These are phyloP conservation scores for Amylocarpus encephaloides DNA, from an alignment of 2,329 filamentous ascomycete species.

Conservation along the genomic window DNA sequence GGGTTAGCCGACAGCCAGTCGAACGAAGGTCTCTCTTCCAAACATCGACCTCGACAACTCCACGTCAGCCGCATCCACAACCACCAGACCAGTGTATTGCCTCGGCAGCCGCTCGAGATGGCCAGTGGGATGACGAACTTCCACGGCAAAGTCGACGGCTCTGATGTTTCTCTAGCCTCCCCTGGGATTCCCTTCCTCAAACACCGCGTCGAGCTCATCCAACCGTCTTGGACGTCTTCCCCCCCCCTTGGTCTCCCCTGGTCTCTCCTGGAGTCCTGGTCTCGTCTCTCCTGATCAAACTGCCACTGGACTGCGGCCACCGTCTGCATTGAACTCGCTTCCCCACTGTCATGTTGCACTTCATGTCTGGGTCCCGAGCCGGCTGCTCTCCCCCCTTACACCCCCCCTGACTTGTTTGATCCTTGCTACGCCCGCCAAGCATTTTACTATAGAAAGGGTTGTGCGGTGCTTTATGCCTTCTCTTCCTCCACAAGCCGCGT, in stretches of 20 bases:
- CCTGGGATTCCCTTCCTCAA: no score
- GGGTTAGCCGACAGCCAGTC: no score
- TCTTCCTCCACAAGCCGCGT: constrained; percentile 18
- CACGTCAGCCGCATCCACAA: not conserved
- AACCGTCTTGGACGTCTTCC: no score
- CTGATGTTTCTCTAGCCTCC: no score
- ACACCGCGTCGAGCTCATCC: no score
- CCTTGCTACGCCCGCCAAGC: constrained; percentile 12
- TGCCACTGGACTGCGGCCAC: not conserved
- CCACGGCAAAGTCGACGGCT: no score
- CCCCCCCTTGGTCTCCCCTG: not conserved
- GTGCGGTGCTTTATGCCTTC: constrained; percentile 23
- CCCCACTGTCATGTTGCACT: constrained; percentile 26
- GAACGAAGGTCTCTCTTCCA: no score
- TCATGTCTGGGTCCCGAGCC: constrained; percentile 22
- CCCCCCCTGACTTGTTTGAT: constrained; percentile 22
- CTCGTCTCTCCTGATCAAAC: not conserved
- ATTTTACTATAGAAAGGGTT: constrained; percentile 20
- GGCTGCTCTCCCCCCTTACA: not conserved
- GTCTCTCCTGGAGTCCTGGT: not conserved
- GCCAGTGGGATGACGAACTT: no score
- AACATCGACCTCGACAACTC: not conserved
- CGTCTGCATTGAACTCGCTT: constrained; percentile 6
- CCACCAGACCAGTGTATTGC: no score
- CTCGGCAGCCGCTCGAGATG: no score